Evolutionary conservation across 495 filamentous ascomycete species (phyloP).

Genomic region (Daldinia decipiens): DNA sequence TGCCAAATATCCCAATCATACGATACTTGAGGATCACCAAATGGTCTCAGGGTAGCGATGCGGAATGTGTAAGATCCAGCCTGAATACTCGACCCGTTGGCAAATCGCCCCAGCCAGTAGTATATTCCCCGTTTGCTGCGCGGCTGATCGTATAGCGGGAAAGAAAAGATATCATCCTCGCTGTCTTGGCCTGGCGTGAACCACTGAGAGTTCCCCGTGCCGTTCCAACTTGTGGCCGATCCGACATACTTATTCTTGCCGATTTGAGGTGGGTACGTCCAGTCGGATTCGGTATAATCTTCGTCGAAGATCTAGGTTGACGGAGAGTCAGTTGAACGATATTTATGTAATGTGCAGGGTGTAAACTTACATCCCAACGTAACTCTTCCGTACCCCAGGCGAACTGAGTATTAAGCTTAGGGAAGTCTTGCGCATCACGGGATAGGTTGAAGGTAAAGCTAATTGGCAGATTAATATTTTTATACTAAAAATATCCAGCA

Average conservation of each 20-base stretch:
- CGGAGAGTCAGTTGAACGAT: neutral
- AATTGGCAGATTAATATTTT: neutral
- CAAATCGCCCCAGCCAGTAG: neutral
- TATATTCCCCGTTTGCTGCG: neutral
- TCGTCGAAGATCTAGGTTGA: constrained; percentile 22
- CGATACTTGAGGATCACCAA: neutral
- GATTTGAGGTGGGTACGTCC: constrained; percentile 46
- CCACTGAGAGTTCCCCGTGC: neutral
- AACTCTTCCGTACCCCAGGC: constrained; percentile 47
- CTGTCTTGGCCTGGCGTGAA: neutral
- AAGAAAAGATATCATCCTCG: neutral
- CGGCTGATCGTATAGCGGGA: neutral
- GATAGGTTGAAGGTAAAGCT: constrained; percentile 44
- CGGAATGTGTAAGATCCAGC: neutral
- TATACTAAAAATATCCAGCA: neutral
- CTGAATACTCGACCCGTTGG: neutral
- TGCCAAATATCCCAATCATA: neutral
- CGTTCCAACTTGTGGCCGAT: neutral
- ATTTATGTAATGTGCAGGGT: neutral
- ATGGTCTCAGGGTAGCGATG: neutral
- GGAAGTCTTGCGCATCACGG: constrained; percentile 27
- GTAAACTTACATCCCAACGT: constrained; percentile 43
- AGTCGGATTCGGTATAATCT: constrained; percentile 42
- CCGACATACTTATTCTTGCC: constrained; percentile 42
- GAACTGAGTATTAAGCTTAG: constrained; percentile 34